Conservation (phyloP, 2,329 filamentous ascomycete species). For the Aspergillus phoenicis region DNA sequence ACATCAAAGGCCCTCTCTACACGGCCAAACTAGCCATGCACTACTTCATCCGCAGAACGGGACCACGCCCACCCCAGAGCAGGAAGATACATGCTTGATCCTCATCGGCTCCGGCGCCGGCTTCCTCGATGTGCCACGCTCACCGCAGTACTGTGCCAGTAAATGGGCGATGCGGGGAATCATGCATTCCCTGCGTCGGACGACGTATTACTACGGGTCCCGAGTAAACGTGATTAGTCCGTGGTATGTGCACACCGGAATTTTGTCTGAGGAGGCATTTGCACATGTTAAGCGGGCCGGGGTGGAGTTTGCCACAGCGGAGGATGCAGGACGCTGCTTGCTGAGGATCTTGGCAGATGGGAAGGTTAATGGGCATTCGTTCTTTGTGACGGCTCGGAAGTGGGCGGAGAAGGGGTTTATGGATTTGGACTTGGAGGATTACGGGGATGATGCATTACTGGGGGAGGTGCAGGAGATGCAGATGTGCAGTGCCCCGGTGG, state of each 20-base stretch:
- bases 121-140: conserved; percentile 37
- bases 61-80: conserved; percentile 19
- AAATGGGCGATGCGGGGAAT: conserved; percentile 45
- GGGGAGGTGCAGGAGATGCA: conserved; percentile 32
- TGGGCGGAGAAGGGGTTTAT: conserved; percentile 36
- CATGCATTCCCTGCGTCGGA: conserved; percentile 40
- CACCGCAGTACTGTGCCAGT: conserved; percentile 38
- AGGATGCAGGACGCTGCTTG: conserved; percentile 9
- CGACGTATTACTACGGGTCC: conserved; percentile 35
- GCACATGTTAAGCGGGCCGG: not conserved
- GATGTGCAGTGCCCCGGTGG: conserved; percentile 25
- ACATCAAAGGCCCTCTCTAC: conserved; percentile 48
- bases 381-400: conserved; percentile 38
- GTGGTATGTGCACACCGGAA: conserved; percentile 30
- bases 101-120: conserved; percentile 40
- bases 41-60: conserved; percentile 41
- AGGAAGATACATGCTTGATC: conserved; percentile 35
- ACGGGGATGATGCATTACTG: conserved; percentile 29
- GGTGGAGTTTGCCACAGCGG: not conserved
- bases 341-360: conserved; percentile 27
- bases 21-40: conserved; percentile 50
- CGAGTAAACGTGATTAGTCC: conserved; percentile 43
- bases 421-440: conserved; percentile 41
- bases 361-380: conserved; percentile 33
- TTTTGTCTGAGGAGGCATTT: conserved; percentile 4